Percentiles rank a stretch among this genome's conserved stretches.
phyloP scores from a whole-genome alignment of 805 yeast genomes.

The Saccharomycodes ludwigii region DNA sequence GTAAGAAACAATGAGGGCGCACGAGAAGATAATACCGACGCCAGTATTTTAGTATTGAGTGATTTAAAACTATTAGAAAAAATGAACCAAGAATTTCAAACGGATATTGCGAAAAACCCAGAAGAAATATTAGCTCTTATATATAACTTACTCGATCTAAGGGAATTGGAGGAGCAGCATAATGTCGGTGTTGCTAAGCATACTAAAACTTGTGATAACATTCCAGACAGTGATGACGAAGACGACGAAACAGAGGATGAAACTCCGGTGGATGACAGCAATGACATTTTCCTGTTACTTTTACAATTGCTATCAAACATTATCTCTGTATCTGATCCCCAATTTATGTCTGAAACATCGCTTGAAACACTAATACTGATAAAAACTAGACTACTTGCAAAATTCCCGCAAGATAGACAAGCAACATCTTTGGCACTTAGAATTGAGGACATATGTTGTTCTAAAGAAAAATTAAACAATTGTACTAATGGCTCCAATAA shows the following conservation, averaged over 20 bases:
- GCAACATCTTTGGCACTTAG: constrained; percentile 1
- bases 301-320: constrained; percentile 29
- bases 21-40: constrained; percentile 2
- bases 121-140: constrained; percentile 42
- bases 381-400: not conserved
- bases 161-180: constrained; percentile 6
- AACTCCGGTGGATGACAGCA: constrained; percentile 5
- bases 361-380: constrained; percentile 1
- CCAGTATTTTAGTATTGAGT: constrained; percentile 28
- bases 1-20: constrained; percentile 23
- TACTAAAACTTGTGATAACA: constrained; percentile 23
- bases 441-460: constrained; percentile 2
- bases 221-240: constrained; percentile 14
- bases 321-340: constrained; percentile 15
- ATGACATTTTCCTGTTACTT: constrained; percentile 12
- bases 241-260: constrained; percentile 21
- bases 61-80: constrained; percentile 56
- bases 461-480: not conserved
- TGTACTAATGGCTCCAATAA: not conserved
- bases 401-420: not conserved
- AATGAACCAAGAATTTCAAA: constrained; percentile 45
- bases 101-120: constrained; percentile 33
- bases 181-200: constrained; percentile 27
- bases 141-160: constrained; percentile 26
- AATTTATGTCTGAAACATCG: not conserved